Evolutionary conservation across 225 moss, liverwort and hornwort species (phyloP).

Genomic region (Polytrichum commune): DNA sequence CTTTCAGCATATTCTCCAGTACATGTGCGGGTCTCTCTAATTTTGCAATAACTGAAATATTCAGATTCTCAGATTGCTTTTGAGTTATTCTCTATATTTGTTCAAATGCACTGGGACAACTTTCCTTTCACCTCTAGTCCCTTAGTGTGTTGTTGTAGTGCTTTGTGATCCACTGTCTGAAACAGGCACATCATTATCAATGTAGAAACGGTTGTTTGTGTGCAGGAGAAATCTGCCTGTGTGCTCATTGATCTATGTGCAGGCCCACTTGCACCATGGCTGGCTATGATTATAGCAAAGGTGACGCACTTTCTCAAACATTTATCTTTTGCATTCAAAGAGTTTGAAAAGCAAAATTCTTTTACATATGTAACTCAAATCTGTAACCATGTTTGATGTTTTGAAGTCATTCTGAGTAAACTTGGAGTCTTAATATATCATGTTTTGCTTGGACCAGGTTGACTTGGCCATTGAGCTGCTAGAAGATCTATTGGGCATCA

Average conservation of each 20-base stretch:
- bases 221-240: slow-evolving; percentile 97
- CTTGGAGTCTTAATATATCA: neutral
- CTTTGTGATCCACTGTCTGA: neutral
- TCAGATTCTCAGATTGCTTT: too few species aligned
- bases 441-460: slow-evolving; percentile 40
- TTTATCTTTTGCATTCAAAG: neutral
- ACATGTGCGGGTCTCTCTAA: slow-evolving; percentile 49
- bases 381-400: neutral
- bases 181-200: neutral
- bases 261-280: slow-evolving; percentile 89
- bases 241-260: slow-evolving; percentile 92
- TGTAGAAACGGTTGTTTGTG: neutral
- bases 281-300: slow-evolving; percentile 87
- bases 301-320: slow-evolving; percentile 21
- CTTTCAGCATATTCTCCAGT: slow-evolving; percentile 78
- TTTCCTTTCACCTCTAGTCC: neutral
- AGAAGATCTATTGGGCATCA: slow-evolving; percentile 76
- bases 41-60: too few species aligned
- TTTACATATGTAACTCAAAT: neutral
- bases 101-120: neutral
- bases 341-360: neutral
- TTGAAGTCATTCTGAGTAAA: neutral
- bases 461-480: slow-evolving; percentile 90
- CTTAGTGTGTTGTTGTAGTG: neutral
- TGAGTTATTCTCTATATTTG: neutral